phyloP scores from a whole-genome alignment of 1,139 yeast genomes.

The Geotrichum siamense region DNA sequence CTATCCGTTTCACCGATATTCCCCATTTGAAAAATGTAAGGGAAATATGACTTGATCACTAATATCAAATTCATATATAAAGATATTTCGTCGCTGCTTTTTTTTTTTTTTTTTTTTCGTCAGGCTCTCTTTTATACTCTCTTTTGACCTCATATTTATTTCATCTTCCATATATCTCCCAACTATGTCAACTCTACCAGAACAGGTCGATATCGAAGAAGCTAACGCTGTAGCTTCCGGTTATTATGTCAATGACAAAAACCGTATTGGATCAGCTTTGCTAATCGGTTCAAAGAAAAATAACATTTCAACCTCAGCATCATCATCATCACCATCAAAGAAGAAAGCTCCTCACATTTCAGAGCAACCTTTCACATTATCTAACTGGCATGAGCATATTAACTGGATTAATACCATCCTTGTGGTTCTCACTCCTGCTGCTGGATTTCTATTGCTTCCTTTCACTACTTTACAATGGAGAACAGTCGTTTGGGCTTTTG shows the following conservation, averaged over 20 bases:
- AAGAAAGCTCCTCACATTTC: constrained; percentile 54
- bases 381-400: constrained; percentile 80
- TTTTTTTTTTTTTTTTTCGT: no score
- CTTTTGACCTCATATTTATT: no score
- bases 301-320: constrained; percentile 37
- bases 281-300: constrained; percentile 40
- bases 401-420: constrained; percentile 90
- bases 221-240: constrained; percentile 89
- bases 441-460: constrained; percentile 52
- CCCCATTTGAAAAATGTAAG: no score
- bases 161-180: neutral
- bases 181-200: neutral
- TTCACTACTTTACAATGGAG: constrained; percentile 52
- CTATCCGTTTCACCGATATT: no score
- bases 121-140: no score
- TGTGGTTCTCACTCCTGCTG: constrained; percentile 61
- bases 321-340: constrained; percentile 21
- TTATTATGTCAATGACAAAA: constrained; percentile 59
- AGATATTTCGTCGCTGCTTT: no score
- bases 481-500: constrained; percentile 54
- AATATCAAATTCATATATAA: no score
- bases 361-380: constrained; percentile 82
- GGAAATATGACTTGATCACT: no score
- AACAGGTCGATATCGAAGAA: constrained; percentile 14
- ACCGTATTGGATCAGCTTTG: constrained; percentile 49